Evolutionary conservation across 148 eudicot genomes (phyloP).

Genomic region (Pharnaceum exiguum): DNA sequence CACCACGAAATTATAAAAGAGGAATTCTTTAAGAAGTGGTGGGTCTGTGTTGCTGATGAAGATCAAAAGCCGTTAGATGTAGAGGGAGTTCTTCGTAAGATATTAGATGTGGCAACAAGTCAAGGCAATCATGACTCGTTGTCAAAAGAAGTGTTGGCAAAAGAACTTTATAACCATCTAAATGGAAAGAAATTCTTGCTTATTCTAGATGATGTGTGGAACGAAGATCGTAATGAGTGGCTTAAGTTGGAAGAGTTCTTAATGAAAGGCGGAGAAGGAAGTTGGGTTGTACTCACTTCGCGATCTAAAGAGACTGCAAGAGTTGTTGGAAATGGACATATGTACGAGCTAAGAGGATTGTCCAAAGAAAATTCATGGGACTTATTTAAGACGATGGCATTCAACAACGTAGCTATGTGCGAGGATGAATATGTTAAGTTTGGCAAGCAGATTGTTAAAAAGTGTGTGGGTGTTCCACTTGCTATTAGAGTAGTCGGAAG

Average conservation of each 20-base stretch:
- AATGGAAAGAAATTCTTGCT: neutral
- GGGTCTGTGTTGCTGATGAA: constrained; percentile 3
- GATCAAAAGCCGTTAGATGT: neutral
- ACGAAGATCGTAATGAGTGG: neutral
- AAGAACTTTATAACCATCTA: neutral
- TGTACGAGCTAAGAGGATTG: neutral
- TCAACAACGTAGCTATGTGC: neutral
- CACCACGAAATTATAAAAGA: neutral
- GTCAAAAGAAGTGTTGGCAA: neutral
- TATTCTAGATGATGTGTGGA: too few species aligned
- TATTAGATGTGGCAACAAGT: neutral
- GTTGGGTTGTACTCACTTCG: too few species aligned
- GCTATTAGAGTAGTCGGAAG: constrained; percentile 9
- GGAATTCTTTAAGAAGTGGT: neutral
- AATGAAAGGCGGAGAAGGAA: neutral
- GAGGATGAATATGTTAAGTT: neutral
- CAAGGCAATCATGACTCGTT: neutral
- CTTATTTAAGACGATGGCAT: constrained; percentile 4
- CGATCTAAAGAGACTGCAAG: neutral
- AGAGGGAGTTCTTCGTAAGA: neutral
- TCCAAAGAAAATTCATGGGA: neutral
- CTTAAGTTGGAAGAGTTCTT: neutral
- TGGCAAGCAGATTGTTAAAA: constrained; percentile 8
- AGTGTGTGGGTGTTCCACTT: constrained; percentile 15
- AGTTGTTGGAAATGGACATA: neutral